Base-by-base conservation (phyloP, 73 alveolate genomes). In the Halteria grandinella region DNA sequence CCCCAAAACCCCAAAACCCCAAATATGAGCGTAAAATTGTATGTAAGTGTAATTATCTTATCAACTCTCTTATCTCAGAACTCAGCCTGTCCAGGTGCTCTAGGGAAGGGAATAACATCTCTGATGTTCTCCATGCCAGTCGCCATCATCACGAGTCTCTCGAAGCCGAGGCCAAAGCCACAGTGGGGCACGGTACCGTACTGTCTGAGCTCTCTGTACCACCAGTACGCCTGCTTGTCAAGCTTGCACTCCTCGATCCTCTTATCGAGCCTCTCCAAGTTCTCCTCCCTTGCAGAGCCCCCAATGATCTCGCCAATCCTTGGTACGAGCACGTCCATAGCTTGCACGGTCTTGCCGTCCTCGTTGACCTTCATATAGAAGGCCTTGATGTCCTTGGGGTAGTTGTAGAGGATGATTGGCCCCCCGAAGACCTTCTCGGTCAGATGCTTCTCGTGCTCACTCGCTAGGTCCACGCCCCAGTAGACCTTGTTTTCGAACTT, bases 131-230 rank as follows among this genome's bases (percentile, higher is more conserved):
- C 99, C 18, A 97, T 93, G 49, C 99, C 99, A 43, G 99, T 94
- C 34, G 94, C 95, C 98, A 93, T 88, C 98, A 95, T 91, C 36
- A 94, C 96, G 34, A 97, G 93, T 75, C 99, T 94, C 79, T 97
- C 99, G 72, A 97, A 97, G 39, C 99, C 99, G 33, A 97, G 95
- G 31, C 99, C 99, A 83, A 97, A 97, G 50, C 99, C 99, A 28
- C 96, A 73, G 87, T 98, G 99, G 0, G 99, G 99, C 55, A 96
- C 91, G 48, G 97, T 75, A 32, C 99, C 99, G 83, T 90, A 95
- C 88, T 89, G 96, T 80, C 99, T 96, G 62, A 98, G 89, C 50
- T 98, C 99, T 66, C 95, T 64, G 89, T 98, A 97, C 98, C 99
- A 97, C 94, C 97, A 92, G 87, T 97, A 97, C 79, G 87, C 89